Evolutionary conservation across 371 early-diverging fungal species (phyloP), one percentile per base, ranked within the genome.

Genomic region (Nematocida minor): DNA sequence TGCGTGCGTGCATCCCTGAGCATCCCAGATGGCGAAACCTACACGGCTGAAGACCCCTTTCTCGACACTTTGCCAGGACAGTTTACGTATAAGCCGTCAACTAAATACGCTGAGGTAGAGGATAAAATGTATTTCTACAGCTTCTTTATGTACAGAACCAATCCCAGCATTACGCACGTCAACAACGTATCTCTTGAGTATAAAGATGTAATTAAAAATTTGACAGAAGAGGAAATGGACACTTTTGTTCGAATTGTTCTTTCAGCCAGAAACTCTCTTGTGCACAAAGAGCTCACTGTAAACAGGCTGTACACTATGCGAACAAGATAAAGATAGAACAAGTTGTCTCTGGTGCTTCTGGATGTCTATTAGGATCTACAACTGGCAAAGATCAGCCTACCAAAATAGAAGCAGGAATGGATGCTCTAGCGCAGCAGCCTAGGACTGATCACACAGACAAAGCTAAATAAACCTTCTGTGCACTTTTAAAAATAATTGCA

Each of bases 121-220:
- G 57, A 57, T 36, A 57, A 36, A 22, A 14, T 57, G 34, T 27
- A 51, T 6, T 60, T 74, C 48, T 74, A 47, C 53, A 6, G n/a
- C 6, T 74, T 74, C 54, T 74, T 64, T 46, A 36, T 66, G 29
- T 34, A 36, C 6, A 4, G 3, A 0, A 63, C 66, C 4, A 49
- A 27, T 25, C 64, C 51, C 0, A 70, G 53, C 25, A 47, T 64
- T 38, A 74, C 77, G 4, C 77, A 74, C 63, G 27, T 74, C 4
- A 74, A 74, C 48, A 74, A 74, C 66, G 16, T n/a, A 16, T 34
- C 60, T 16, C 3, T 40, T 27, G 77, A 74, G 54, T 64, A 74
- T 36, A 48, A 38, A 66, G 32, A 63, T 44, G 48, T 64, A 31
- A 70, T 74, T 34, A 25, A 64, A 31, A 46, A 2, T 38, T 41